Base-by-base conservation (phyloP, 768 basidiomycete genomes). In the Austroboletus eburneus region DNA sequence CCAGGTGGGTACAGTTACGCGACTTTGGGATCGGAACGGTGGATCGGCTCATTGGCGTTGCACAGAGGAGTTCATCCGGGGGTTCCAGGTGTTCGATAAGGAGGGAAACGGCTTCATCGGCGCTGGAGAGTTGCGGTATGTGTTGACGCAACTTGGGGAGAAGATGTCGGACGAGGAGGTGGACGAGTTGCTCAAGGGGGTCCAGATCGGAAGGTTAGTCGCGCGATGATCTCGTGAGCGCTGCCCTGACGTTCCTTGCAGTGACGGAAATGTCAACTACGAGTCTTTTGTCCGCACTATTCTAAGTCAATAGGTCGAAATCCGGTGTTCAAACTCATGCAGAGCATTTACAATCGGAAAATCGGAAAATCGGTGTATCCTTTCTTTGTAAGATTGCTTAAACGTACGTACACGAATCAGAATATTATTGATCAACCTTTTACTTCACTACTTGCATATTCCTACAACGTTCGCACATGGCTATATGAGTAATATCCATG, bases 111-210 rank as follows among this genome's bases (percentile, higher is more conserved):
- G 85, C 2, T 80, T 76, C 65, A 83, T 83, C 49, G 85, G 84
- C 54, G 75, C 75, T 52, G 74, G 80, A 35, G 80, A 81, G 56
- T 67, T 82, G 45, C 70, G 76, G 66, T 94, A 95, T 64, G 91
- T 94, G 22, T 76, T 95, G 23, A 99, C 96, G 7, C 93, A 94
- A 59, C 79, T 99, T 0, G 96, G 96, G 12, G 96, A 99, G 77
- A 97, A 97, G 76, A 94, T 99, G 91, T 66, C 84, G 7, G 93
- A 98, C 63, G 91, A 93, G 54, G 96, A 98, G 72, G 96, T 97
- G 17, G 95, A 98, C 62, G 96, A 99, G 69, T 75, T 99, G 57
- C 75, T 99, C 57, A 97, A 97, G 69, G 93, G 93, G 22, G 91
- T 94, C 27, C 91, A 94, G 69, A 82, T 96, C 46, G 88, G 87